Evolutionary conservation across 768 basidiomycete species (phyloP).

Genomic region (Suillus cothurnatus): DNA sequence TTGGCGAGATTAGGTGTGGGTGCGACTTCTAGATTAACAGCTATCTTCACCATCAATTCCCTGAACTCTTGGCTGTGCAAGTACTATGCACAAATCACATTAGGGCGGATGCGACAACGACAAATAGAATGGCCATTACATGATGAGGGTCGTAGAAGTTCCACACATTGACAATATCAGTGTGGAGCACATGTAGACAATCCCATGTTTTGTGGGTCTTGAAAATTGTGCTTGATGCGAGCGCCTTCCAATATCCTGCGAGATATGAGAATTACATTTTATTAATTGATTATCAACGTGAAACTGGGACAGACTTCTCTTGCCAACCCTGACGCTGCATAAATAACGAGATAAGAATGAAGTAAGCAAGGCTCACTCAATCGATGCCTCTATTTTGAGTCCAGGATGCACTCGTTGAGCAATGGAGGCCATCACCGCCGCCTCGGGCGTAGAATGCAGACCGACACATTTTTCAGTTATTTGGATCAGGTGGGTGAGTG

Average conservation of each 20-base stretch:
- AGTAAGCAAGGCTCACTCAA: constrained; percentile 1
- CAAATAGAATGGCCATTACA: no score
- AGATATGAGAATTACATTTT: no score
- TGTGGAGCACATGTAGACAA: constrained; percentile 20
- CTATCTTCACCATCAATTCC: no score
- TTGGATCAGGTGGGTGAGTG: not conserved
- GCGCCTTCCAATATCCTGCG: no score
- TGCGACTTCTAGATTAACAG: no score
- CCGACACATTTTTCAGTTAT: constrained; percentile 4
- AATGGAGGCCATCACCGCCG: not conserved
- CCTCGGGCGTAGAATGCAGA: not conserved
- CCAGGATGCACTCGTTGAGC: constrained; percentile 3
- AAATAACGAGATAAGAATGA: not conserved
- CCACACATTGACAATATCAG: constrained; percentile 22
- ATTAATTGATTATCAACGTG: no score
- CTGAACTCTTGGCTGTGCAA: no score
- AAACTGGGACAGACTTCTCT: no score
- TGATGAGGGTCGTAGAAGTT: constrained; percentile 19
- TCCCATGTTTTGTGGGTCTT: not conserved
- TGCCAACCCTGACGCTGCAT: constrained; percentile 1
- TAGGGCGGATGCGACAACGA: no score
- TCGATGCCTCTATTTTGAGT: constrained; percentile 9
- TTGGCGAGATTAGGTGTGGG: no score
- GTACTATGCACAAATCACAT: no score
- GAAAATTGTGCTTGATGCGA: constrained; percentile 16